A percentile compares a stretch with the other conserved stretches of the same genome.
These are phyloP conservation scores for Penicillium sp. DNA, from an alignment of 2,329 filamentous ascomycete species.

Conservation along the genomic window DNA sequence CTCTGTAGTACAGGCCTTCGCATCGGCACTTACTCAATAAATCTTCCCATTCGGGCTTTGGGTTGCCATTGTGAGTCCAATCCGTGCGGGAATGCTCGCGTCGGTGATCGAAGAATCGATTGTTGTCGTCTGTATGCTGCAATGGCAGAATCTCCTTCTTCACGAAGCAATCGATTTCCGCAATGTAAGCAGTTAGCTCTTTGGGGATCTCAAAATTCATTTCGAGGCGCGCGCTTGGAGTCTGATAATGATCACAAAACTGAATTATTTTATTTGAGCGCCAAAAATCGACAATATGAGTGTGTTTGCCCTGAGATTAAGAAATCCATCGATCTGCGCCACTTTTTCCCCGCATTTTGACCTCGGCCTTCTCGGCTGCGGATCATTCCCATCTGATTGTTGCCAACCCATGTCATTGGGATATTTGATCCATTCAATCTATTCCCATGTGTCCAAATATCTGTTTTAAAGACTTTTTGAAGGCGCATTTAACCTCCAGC, in stretches of 20 bases:
- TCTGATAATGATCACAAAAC: too few relatives aligned
- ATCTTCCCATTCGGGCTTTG: slow-evolving; percentile 54
- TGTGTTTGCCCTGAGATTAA: too few relatives aligned
- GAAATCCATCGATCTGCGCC: background rate
- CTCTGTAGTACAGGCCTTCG: background rate
- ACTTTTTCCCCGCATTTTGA: slow-evolving; percentile 16
- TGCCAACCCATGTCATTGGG: too few relatives aligned
- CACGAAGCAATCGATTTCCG: slow-evolving; percentile 54
- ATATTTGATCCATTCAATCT: too few relatives aligned
- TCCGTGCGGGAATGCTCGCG: slow-evolving; percentile 58
- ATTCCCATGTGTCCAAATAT: too few relatives aligned
- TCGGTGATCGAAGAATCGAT: slow-evolving; percentile 61
- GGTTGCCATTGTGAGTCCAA: slow-evolving; percentile 54
- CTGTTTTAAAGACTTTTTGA: too few relatives aligned
- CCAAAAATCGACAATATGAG: too few relatives aligned
- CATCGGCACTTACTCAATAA: slow-evolving; percentile 36
- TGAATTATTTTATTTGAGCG: too few relatives aligned
- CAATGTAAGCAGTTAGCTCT: slow-evolving; percentile 45
- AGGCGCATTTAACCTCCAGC: too few relatives aligned
- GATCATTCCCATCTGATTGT: background rate
- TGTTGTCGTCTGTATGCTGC: slow-evolving; percentile 51
- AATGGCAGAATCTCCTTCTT: slow-evolving; percentile 38
- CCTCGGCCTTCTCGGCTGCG: slow-evolving; percentile 9
- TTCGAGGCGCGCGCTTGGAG: background rate
- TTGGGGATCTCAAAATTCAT: slow-evolving; percentile 55